Evolutionary conservation across 2,329 filamentous ascomycete genomes (phyloP).

Genomic region (Xylariales sp.): DNA sequence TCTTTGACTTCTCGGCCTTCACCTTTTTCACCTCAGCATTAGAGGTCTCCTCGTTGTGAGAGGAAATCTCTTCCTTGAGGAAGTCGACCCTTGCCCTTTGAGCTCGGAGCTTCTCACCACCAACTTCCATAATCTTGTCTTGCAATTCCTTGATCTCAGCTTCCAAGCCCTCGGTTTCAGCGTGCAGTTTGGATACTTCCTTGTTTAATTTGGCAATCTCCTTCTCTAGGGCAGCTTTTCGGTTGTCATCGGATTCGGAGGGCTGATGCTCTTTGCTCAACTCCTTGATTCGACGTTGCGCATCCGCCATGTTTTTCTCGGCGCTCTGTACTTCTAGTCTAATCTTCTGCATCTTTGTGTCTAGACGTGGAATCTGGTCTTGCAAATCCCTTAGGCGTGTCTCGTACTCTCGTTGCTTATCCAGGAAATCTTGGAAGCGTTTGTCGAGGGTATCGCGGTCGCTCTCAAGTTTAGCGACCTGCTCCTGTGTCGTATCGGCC

Average conservation of each 20-base stretch:
- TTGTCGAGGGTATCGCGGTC: conserved; percentile 88
- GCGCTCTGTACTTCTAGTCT: conserved; percentile 88
- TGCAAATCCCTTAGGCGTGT: conserved; percentile 76
- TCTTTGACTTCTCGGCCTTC: conserved; percentile 92
- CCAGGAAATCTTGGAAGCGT: conserved; percentile 85
- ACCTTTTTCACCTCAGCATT: conserved; percentile 87
- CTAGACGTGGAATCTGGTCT: conserved; percentile 82
- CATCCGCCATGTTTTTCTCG: conserved; percentile 84
- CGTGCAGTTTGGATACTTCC: conserved; percentile 82
- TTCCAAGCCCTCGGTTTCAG: conserved; percentile 90
- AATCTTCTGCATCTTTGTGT: conserved; percentile 93
- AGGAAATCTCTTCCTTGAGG: conserved; percentile 85
- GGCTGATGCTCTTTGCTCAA: conserved; percentile 83
- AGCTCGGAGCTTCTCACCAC: conserved; percentile 88
- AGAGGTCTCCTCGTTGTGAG: conserved; percentile 83
- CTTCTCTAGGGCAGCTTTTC: conserved; percentile 78
- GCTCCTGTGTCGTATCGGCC: conserved; percentile 87
- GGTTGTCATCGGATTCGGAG: conserved; percentile 81
- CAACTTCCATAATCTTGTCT: conserved; percentile 98
- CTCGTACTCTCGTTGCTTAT: conserved; percentile 85
- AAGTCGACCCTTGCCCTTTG: conserved; percentile 93
- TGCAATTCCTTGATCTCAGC: conserved; percentile 92
- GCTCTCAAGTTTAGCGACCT: conserved; percentile 85
- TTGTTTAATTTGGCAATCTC: conserved; percentile 79
- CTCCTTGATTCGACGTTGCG: conserved; percentile 86